Conservation (phyloP, 2,329 filamentous ascomycete species). For the Beauveria brongniartii region DNA sequence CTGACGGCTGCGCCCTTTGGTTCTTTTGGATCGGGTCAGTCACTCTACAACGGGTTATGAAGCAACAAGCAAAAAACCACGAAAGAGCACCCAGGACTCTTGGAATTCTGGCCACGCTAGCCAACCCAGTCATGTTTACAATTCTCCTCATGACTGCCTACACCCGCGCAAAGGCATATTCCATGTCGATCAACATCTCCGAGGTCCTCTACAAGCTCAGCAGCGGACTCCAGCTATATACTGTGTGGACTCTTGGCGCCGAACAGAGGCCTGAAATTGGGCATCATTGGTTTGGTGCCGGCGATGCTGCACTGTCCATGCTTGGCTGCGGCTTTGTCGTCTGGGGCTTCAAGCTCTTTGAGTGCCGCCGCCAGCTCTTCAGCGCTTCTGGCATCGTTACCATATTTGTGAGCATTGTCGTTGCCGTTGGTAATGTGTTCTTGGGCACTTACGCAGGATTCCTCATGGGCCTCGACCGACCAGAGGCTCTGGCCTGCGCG, state of each 20-base stretch:
- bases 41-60: conserved; percentile 29
- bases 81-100: neutral
- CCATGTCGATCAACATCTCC: conserved; percentile 23
- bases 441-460: conserved; percentile 30
- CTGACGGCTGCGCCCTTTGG: conserved; percentile 40
- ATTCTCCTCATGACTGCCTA: conserved; percentile 38
- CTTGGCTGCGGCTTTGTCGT: conserved; percentile 43
- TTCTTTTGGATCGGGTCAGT: conserved; percentile 40
- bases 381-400: conserved; percentile 34
- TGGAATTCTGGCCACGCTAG: conserved; percentile 27
- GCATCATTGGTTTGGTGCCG: conserved; percentile 34
- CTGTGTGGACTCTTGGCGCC: conserved; percentile 24
- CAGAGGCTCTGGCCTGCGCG: conserved; percentile 37
- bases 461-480: conserved; percentile 26
- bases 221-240: conserved; percentile 26
- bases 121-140: conserved; percentile 41
- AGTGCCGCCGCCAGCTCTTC: conserved; percentile 38
- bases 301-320: conserved; percentile 39
- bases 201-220: conserved; percentile 23
- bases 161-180: conserved; percentile 29
- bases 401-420: conserved; percentile 26
- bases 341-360: conserved; percentile 47
- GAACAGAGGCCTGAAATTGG: conserved; percentile 11
- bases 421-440: conserved; percentile 35
- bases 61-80: conserved; percentile 11